Conservation (phyloP, 2,329 filamentous ascomycete species). For the Rutstroemia sydowiana region DNA sequence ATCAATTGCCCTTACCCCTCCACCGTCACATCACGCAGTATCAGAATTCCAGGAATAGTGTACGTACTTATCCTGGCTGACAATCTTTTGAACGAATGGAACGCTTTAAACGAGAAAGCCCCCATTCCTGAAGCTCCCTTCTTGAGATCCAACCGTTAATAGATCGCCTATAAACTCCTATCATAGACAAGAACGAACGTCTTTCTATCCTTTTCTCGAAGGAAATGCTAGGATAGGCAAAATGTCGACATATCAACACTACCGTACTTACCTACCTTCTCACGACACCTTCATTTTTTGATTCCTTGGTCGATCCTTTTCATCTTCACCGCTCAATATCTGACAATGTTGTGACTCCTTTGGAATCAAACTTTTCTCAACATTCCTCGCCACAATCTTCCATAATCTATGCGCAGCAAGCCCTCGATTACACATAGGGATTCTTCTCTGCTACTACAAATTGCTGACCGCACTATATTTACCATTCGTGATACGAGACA, state of each 20-base stretch:
- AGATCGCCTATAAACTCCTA: too few species aligned
- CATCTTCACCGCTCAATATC: conserved; percentile 4
- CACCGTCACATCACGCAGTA: not conserved
- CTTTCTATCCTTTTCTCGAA: not conserved
- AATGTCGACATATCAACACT: not conserved
- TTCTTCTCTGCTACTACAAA: not conserved
- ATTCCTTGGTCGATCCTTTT: not conserved
- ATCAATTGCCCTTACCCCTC: not conserved
- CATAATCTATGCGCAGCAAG: not conserved
- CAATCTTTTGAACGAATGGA: too few species aligned
- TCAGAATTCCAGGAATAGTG: too few species aligned
- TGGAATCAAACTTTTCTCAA: not conserved
- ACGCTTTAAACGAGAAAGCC: too few species aligned
- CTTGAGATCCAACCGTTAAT: too few species aligned
- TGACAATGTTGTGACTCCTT: conserved; percentile 5
- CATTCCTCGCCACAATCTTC: conserved; percentile 3
- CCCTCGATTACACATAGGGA: not conserved
- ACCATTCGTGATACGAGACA: not conserved
- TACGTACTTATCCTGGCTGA: too few species aligned
- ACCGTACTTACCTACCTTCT: not conserved
- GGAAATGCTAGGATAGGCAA: not conserved
- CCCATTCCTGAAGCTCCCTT: too few species aligned
- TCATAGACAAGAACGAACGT: too few species aligned
- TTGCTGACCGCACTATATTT: conserved; percentile 4
- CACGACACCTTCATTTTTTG: conserved; percentile 3